Evolutionary conservation across 176 grass and related monocot genomes (phyloP).

Genomic region (Avena sativa): DNA sequence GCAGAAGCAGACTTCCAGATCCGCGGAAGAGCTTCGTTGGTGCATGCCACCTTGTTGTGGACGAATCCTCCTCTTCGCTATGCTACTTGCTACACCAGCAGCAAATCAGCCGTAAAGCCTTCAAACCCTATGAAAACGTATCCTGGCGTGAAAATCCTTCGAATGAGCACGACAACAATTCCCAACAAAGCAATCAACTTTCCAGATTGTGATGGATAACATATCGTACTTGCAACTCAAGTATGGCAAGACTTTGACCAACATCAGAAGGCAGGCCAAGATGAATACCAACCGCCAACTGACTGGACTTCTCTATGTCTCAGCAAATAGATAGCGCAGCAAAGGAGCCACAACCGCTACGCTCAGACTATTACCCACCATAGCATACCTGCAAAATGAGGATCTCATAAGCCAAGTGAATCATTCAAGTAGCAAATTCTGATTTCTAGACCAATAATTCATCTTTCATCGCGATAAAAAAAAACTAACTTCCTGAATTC

Average conservation of each 20-base stretch:
- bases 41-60: not conserved
- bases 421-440: not conserved
- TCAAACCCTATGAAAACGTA: slow-evolving; percentile 12
- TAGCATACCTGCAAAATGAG: slow-evolving; percentile 74
- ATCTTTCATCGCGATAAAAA: not conserved
- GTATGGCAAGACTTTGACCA: not conserved
- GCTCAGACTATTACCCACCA: slow-evolving; percentile 94
- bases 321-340: slow-evolving; percentile 77
- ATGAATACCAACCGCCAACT: slow-evolving; percentile 24
- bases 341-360: slow-evolving; percentile 82
- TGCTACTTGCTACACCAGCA: not conserved
- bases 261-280: not conserved
- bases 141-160: not conserved
- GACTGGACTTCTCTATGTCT: slow-evolving; percentile 31
- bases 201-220: not conserved
- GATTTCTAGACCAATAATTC: slow-evolving; percentile 9
- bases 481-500: slow-evolving; percentile 22
- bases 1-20: not conserved
- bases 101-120: not conserved
- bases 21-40: not conserved
- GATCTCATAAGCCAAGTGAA: slow-evolving; percentile 7
- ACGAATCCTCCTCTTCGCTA: not conserved
- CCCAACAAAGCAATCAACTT: not conserved
- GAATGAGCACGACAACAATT: not conserved
- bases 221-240: not conserved